Conservation (phyloP, 1,139 yeast species). For the Yamadazyma diddensiae region DNA sequence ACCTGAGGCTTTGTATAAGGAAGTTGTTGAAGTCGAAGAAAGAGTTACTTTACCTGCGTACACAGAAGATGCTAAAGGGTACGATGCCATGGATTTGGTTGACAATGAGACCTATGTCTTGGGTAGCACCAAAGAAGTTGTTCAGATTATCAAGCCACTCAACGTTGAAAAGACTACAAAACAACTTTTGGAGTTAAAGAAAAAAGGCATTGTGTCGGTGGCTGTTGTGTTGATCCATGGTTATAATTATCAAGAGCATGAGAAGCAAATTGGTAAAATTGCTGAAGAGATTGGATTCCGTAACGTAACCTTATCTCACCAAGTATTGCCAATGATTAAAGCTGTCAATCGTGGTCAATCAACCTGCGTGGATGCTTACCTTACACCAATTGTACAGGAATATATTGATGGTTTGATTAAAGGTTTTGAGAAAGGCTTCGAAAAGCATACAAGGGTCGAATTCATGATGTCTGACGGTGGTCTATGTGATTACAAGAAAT, state of each 20-base stretch:
- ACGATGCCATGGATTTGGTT: slow-evolving; percentile 15
- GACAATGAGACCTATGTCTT: slow-evolving; percentile 19
- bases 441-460: slow-evolving; percentile 28
- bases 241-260: slow-evolving; percentile 68
- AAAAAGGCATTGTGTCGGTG: slow-evolving; percentile 58
- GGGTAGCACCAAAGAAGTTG: slow-evolving; percentile 65
- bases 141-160: slow-evolving; percentile 51
- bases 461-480: slow-evolving; percentile 65
- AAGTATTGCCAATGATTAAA: slow-evolving; percentile 76
- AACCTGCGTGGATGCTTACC: slow-evolving; percentile 72
- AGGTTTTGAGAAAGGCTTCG: slow-evolving; percentile 53
- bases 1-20: slow-evolving; percentile 57
- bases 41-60: slow-evolving; percentile 67
- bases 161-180: slow-evolving; percentile 23
- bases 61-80: slow-evolving; percentile 53
- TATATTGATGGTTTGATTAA: slow-evolving; percentile 58
- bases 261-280: slow-evolving; percentile 49
- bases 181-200: slow-evolving; percentile 39
- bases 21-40: slow-evolving; percentile 67
- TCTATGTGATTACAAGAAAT: slow-evolving; percentile 43
- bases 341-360: slow-evolving; percentile 71
- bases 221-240: slow-evolving; percentile 72
- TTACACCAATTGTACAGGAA: slow-evolving; percentile 68
- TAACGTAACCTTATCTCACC: slow-evolving; percentile 57
- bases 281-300: slow-evolving; percentile 60